Evolutionary conservation across 2,329 filamentous ascomycete species (phyloP), one percentile per base, ranked within the genome.

Genomic region (Colletotrichum tofieldiae): DNA sequence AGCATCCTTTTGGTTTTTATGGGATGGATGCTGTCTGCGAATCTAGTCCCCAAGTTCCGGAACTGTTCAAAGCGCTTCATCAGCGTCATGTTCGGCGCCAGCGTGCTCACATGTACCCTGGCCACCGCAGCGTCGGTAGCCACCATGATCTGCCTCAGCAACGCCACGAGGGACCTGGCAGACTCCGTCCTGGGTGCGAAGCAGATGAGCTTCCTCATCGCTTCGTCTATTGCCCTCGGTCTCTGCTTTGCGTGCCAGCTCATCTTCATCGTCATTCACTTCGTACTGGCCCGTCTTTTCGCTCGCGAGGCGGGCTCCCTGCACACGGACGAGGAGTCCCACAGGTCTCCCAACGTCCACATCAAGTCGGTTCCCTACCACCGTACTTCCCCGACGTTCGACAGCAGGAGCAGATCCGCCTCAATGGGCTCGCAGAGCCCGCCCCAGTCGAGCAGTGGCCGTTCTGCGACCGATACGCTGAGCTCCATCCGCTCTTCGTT

Each of bases 361-460:
- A 79, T 89, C 75, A 90, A 90, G 78, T 82, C 87, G 5, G 83
- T 90, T 26, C 86, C 84, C 2, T 90, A 90, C 76, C 83, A 85
- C 76, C 80, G 84, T 73, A 86, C 87, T 0, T 78, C 79, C 39
- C 81, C 82, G 7, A 73, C 56, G 1, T 71, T 71, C 62, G 58
- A 71, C 16, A 45, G 55, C 49, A 45, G 67, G 51, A 62, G 71
- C 32, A 61, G 71, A 4, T 78, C 78, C 67, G 74, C 76, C 32
- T 84, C 82, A 5, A 79, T 81, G 45, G 82, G 82, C 8, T 82
- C 80, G 6, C 79, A 77, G 45, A 85, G 81, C 11, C 85, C 86
- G 4, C 84, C 86, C 0, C 82, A 82, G 6, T 87, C 87, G 1
- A 84, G 84, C 55, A 80, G 82, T 75, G 82, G 86, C 74, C 78